phyloP scores from a whole-genome alignment of 441 rosid species.

The Melastoma candidum region DNA sequence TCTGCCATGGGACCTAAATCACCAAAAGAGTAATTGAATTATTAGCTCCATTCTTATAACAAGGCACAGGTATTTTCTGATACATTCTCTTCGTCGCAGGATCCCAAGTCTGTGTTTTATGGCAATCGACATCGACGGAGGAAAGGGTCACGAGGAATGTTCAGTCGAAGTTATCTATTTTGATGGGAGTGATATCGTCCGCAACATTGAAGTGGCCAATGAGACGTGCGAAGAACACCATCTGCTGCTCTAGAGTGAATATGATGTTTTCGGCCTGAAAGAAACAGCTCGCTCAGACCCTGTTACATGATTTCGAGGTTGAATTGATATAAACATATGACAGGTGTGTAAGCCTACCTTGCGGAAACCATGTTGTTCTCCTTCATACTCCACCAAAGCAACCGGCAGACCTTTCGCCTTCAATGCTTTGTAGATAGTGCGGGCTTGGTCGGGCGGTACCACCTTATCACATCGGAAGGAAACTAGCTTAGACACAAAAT shows the following conservation, averaged over 20 bases:
- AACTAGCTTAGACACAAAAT: background rate
- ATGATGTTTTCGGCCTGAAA: slow-evolving; percentile 81
- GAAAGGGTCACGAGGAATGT: background rate
- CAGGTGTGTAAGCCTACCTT: slow-evolving; percentile 34
- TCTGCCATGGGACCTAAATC: slow-evolving; percentile 37
- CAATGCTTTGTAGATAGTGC: slow-evolving; percentile 60
- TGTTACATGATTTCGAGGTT: background rate
- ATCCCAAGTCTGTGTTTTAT: no score
- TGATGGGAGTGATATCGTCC: slow-evolving; percentile 58
- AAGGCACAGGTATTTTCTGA: no score
- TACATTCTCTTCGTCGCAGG: no score
- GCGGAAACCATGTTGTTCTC: slow-evolving; percentile 87
- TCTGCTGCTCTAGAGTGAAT: slow-evolving; percentile 79
- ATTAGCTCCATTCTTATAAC: no score
- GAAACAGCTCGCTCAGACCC: background rate
- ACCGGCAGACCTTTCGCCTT: slow-evolving; percentile 82
- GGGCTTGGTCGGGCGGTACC: slow-evolving; percentile 78
- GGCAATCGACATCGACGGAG: no score
- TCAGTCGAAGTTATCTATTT: slow-evolving; percentile 60
- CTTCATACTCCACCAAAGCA: slow-evolving; percentile 89
- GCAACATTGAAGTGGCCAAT: slow-evolving; percentile 58
- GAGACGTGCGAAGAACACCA: slow-evolving; percentile 71
- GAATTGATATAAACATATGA: background rate
- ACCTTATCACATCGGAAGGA: slow-evolving; percentile 26
- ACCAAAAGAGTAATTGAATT: no score